Percentiles rank a stretch among this genome's conserved stretches.
phyloP scores from a whole-genome alignment of 108 stramenopile species.

The Aurantiochytrium sp. region DNA sequence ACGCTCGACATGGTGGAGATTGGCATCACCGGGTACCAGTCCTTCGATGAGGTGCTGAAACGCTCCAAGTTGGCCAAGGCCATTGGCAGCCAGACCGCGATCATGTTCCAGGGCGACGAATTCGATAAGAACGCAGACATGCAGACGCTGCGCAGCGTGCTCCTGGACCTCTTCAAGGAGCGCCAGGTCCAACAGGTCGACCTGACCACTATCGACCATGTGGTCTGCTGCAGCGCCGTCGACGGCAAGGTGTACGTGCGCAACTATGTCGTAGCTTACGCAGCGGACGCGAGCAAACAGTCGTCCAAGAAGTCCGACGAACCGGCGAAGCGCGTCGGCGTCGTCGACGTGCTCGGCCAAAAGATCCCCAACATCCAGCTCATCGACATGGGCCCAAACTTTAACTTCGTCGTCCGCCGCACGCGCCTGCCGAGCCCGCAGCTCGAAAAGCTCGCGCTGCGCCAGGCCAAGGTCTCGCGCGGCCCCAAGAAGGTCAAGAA shows the following conservation, averaged over 20 bases:
- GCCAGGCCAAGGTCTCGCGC: slow-evolving; percentile 61
- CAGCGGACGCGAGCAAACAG: slow-evolving; percentile 57
- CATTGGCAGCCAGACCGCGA: not conserved
- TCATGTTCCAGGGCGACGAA: slow-evolving; percentile 81
- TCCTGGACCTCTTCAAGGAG: slow-evolving; percentile 92
- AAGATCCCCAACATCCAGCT: slow-evolving; percentile 77
- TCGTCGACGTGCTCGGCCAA: slow-evolving; percentile 47
- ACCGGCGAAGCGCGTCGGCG: slow-evolving; percentile 69
- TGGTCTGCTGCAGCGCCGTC: slow-evolving; percentile 67
- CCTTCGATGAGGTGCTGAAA: slow-evolving; percentile 63
- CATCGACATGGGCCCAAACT: slow-evolving; percentile 84
- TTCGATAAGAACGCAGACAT: slow-evolving; percentile 70
- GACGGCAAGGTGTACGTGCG: slow-evolving; percentile 38
- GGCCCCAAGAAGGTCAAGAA: slow-evolving; percentile 85
- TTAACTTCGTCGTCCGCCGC: slow-evolving; percentile 80
- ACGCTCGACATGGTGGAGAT: slow-evolving; percentile 96
- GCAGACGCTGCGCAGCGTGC: slow-evolving; percentile 76
- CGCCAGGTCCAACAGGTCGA: slow-evolving; percentile 80
- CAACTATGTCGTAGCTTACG: slow-evolving; percentile 43
- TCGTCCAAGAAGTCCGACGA: slow-evolving; percentile 74
- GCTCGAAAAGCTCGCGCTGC: slow-evolving; percentile 84
- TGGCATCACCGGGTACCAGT: slow-evolving; percentile 75
- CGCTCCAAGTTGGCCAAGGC: not conserved
- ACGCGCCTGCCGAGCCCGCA: slow-evolving; percentile 84
- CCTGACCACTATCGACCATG: slow-evolving; percentile 81